phyloP scores from a whole-genome alignment of 108 stramenopile genomes.

The Cyclotella cryptica region DNA sequence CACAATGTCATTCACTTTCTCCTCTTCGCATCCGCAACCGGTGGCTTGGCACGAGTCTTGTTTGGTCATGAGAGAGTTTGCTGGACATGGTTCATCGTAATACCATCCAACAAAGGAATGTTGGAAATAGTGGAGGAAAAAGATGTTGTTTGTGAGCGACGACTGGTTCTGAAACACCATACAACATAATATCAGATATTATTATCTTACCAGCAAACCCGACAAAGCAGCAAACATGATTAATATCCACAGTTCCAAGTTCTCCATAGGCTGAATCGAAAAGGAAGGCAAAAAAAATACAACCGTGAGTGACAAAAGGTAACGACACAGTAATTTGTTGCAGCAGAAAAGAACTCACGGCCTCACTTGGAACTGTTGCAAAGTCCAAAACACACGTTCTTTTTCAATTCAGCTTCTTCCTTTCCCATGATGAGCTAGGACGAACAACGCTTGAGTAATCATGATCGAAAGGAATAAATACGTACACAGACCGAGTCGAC shows the following conservation, averaged over 20 bases:
- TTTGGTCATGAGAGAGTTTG: constrained; percentile 10
- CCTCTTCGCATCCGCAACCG: constrained; percentile 51
- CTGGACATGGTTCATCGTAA: too few species aligned
- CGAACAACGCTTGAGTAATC: too few species aligned
- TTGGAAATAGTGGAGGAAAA: too few species aligned
- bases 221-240: constrained; percentile 41
- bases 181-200: too few species aligned
- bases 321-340: not conserved
- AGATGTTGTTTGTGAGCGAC: too few species aligned
- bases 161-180: too few species aligned
- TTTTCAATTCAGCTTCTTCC: constrained; percentile 13
- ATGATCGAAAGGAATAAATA: too few species aligned
- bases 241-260: constrained; percentile 39
- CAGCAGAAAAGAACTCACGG: constrained; percentile 3
- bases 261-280: constrained; percentile 57
- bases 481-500: too few species aligned
- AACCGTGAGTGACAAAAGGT: not conserved
- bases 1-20: constrained; percentile 47
- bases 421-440: constrained; percentile 1
- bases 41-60: not conserved
- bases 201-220: constrained; percentile 17
- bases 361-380: constrained; percentile 12
- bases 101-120: too few species aligned
- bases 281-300: too few species aligned
- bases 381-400: not conserved